These are phyloP conservation scores for Diversispora epigaea DNA, from an alignment of 192 early-diverging fungal genomes.

Conservation along the genomic window DNA sequence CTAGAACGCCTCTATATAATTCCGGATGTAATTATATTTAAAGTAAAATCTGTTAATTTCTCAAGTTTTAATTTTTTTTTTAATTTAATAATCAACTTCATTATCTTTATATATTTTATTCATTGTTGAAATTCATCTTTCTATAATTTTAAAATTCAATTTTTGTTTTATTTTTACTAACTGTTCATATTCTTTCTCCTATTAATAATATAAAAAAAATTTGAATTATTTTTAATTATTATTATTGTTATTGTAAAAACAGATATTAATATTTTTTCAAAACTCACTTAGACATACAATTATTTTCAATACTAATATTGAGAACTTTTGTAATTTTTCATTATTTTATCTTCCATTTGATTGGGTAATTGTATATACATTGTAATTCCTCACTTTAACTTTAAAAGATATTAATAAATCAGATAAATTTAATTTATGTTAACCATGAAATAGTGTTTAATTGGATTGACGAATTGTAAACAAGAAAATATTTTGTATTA, in stretches of 20 bases:
- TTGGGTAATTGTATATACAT: background rate
- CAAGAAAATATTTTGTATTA: slow-evolving; percentile 14
- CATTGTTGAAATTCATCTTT: background rate
- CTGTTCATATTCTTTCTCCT: background rate
- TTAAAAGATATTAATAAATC: slow-evolving; percentile 4
- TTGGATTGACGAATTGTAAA: slow-evolving; percentile 5
- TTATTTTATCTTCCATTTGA: background rate
- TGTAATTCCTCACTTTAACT: background rate
- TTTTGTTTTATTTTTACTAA: background rate
- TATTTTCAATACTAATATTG: background rate
- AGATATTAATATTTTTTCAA: slow-evolving; percentile 4
- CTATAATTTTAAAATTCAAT: slow-evolving; percentile 1
- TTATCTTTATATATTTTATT: background rate
- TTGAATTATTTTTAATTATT: background rate
- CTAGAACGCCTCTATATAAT: too few species aligned
- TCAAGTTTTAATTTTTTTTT: background rate
- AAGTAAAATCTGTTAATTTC: background rate
- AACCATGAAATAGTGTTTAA: slow-evolving; percentile 12
- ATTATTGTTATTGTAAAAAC: slow-evolving; percentile 1
- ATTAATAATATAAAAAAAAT: slow-evolving; percentile 7
- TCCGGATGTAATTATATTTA: background rate
- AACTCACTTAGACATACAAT: background rate
- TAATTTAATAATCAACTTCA: background rate
- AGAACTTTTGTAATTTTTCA: background rate
- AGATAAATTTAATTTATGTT: background rate